phyloP scores from a whole-genome alignment of 371 early-diverging fungal genomes.

The Astathelohania contejeani region DNA sequence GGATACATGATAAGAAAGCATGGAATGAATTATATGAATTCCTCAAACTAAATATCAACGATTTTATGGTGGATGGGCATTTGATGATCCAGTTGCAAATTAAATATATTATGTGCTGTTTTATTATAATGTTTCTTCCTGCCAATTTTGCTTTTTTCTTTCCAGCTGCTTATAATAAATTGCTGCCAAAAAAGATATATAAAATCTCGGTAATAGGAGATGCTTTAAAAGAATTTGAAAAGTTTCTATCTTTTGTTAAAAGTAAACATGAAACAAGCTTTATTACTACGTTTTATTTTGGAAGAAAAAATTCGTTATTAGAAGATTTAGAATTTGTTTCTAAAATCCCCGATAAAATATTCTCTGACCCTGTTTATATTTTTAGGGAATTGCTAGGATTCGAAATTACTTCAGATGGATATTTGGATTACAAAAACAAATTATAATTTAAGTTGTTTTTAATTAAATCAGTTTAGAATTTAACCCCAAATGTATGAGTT shows the following conservation, averaged over 20 bases:
- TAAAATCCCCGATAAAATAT: slow-evolving; percentile 23
- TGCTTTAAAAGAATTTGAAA: slow-evolving; percentile 20
- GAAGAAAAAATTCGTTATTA: slow-evolving; percentile 8
- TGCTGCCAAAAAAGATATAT: slow-evolving; percentile 29
- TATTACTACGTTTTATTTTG: slow-evolving; percentile 26
- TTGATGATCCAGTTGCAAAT: slow-evolving; percentile 19
- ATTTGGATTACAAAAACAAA: slow-evolving; percentile 3
- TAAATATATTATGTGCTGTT: slow-evolving; percentile 30
- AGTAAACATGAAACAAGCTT: slow-evolving; percentile 6
- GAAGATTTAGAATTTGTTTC: slow-evolving; percentile 29
- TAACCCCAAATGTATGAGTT: not conserved
- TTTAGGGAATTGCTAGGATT: slow-evolving; percentile 23
- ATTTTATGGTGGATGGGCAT: slow-evolving; percentile 26
- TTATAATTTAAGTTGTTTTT: not conserved
- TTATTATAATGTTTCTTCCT: slow-evolving; percentile 28
- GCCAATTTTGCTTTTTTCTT: slow-evolving; percentile 22
- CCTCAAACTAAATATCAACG: slow-evolving; percentile 9
- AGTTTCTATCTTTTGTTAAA: slow-evolving; percentile 34
- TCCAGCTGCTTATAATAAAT: slow-evolving; percentile 12
- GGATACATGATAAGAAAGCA: slow-evolving; percentile 17
- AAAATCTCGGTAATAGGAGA: slow-evolving; percentile 24
- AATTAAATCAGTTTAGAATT: no score
- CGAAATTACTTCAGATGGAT: slow-evolving; percentile 24
- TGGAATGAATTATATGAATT: slow-evolving; percentile 25
- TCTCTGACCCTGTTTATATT: slow-evolving; percentile 22